phyloP scores from a whole-genome alignment of 169 alveolate genomes.

The Pseudocohnilembus persalinus region DNA sequence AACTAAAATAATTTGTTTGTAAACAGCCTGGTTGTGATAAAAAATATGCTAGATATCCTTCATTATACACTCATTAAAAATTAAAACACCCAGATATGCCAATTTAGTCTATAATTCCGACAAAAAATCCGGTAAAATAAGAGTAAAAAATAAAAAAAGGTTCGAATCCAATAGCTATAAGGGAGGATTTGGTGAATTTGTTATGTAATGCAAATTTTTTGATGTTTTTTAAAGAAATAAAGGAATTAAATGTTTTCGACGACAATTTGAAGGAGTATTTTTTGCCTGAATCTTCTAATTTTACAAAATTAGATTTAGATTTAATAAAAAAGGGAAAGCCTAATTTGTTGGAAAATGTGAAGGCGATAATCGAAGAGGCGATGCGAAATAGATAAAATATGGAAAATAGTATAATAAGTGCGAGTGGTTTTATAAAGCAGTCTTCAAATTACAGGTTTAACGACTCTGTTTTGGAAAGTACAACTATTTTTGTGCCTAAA shows the following conservation, averaged over 20 bases:
- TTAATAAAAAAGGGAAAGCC: conserved; percentile 4
- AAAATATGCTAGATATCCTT: conserved; percentile 26
- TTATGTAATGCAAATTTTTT: conserved; percentile 19
- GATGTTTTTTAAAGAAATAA: conserved; percentile 23
- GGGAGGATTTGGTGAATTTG: conserved; percentile 2
- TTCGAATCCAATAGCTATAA: conserved; percentile 7
- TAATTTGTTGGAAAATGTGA: conserved; percentile 5
- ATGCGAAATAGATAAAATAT: background rate
- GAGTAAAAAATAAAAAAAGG: conserved; percentile 8
- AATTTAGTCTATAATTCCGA: background rate
- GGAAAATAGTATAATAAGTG: background rate
- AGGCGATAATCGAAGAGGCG: background rate
- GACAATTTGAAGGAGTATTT: conserved; percentile 8
- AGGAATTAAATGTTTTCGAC: conserved; percentile 5
- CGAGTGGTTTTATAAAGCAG: background rate
- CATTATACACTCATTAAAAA: conserved; percentile 22
- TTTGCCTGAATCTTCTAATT: conserved; percentile 4
- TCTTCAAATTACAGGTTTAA: background rate
- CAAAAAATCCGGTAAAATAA: background rate
- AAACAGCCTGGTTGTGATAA: conserved; percentile 8
- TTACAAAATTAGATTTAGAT: conserved; percentile 5
- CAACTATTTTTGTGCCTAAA: background rate
- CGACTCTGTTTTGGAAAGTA: background rate
- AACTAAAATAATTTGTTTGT: background rate
- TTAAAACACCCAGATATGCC: conserved; percentile 5